A percentile compares a stretch with the other conserved stretches of the same genome.
Evolutionary conservation across 192 early-diverging fungal genomes (phyloP).

Genomic region (Coemansia sp.): DNA sequence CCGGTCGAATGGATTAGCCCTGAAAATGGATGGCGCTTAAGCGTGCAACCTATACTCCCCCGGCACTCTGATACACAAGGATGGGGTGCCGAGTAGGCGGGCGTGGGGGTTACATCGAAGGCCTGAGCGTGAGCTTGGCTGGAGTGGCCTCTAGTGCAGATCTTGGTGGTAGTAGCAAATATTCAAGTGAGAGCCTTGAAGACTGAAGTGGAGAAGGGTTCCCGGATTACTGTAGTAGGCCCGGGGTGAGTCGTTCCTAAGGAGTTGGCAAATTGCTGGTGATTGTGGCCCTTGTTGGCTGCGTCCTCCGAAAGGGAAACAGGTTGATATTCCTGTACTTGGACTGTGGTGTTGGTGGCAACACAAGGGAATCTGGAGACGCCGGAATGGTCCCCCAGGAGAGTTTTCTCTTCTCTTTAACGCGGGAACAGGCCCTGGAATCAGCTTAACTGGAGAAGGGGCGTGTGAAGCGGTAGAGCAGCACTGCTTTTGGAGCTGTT

Average conservation of each 20-base stretch:
- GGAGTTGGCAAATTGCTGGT: constrained; percentile 57
- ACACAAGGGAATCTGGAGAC: constrained; percentile 71
- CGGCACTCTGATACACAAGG: constrained; percentile 48
- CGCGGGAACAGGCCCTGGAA: constrained; percentile 57
- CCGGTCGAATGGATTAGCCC: constrained; percentile 64
- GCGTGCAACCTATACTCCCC: constrained; percentile 73
- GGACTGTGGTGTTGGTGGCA: constrained; percentile 65
- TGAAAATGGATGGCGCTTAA: constrained; percentile 81
- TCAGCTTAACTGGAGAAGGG: constrained; percentile 65
- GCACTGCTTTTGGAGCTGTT: constrained; percentile 51
- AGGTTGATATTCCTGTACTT: constrained; percentile 77
- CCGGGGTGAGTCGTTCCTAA: constrained; percentile 81
- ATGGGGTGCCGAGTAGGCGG: constrained; percentile 67
- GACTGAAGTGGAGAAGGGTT: constrained; percentile 84
- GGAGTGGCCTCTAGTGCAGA: constrained; percentile 71
- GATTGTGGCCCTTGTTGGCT: neutral
- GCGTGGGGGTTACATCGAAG: constrained; percentile 62
- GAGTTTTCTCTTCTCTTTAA: constrained; percentile 78
- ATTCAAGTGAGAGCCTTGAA: constrained; percentile 81
- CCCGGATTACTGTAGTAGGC: constrained; percentile 69
- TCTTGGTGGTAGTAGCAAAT: constrained; percentile 81
- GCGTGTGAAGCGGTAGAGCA: constrained; percentile 37
- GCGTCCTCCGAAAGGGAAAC: constrained; percentile 67
- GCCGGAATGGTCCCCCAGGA: constrained; percentile 61
- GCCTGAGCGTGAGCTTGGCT: constrained; percentile 61